These are phyloP conservation scores for Rubroshorea leprosula DNA, from an alignment of 345 rosid genomes.

Conservation along the genomic window DNA sequence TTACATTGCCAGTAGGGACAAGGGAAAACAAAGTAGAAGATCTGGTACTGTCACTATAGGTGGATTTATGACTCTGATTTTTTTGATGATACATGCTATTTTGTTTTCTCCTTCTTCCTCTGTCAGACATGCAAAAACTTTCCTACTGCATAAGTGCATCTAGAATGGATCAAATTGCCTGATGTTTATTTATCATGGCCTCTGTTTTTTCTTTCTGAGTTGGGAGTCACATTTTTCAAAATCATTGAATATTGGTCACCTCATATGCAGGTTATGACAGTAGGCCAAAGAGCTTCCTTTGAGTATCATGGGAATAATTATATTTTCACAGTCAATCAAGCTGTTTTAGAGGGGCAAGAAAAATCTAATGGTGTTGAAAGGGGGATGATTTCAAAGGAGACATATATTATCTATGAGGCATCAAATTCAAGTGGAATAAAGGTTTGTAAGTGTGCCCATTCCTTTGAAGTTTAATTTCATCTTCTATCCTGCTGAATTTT, in stretches of 20 bases:
- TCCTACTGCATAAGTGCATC: not conserved
- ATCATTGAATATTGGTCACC: conserved; percentile 4
- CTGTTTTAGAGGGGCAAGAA: conserved; percentile 61
- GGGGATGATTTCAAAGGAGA: conserved; percentile 75
- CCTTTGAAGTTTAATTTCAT: conserved; percentile 1
- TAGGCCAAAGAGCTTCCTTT: conserved; percentile 78
- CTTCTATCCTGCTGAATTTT: not conserved
- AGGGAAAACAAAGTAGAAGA: not conserved
- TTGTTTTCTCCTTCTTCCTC: not conserved
- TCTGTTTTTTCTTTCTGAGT: not conserved
- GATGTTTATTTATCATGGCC: not conserved
- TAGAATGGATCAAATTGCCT: not conserved
- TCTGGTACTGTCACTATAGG: not conserved
- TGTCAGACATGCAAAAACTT: not conserved
- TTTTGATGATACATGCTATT: not conserved
- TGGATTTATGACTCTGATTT: not conserved
- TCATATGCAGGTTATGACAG: conserved; percentile 71
- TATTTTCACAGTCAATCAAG: conserved; percentile 77
- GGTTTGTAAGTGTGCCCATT: conserved; percentile 36
- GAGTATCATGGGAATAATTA: conserved; percentile 93
- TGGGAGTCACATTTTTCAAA: not conserved
- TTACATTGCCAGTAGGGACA: not conserved
- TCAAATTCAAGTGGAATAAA: conserved; percentile 83
- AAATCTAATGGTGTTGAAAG: conserved; percentile 62
- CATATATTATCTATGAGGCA: conserved; percentile 85